Evolutionary conservation across 2,329 filamentous ascomycete genomes (phyloP).

Genomic region (Pseudogymnoascus sp.): DNA sequence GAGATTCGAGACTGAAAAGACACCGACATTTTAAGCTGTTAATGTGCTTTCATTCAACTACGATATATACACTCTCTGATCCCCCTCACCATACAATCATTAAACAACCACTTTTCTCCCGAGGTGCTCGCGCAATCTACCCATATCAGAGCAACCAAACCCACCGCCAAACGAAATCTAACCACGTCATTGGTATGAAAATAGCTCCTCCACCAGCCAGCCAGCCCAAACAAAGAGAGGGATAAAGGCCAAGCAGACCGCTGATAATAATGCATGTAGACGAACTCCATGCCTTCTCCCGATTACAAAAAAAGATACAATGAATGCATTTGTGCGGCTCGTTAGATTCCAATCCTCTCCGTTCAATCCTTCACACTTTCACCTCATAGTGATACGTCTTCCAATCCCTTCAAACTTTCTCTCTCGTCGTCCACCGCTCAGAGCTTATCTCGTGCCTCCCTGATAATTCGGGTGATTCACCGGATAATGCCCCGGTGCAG

Average conservation of each 20-base stretch:
- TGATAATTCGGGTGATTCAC: conserved; percentile 8
- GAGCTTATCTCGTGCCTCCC: conserved; percentile 9
- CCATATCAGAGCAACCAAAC: background rate
- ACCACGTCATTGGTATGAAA: background rate
- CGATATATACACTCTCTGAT: background rate
- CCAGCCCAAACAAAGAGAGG: background rate
- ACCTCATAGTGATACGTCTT: background rate
- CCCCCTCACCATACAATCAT: background rate
- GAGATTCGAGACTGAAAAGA: background rate
- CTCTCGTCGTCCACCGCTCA: conserved; percentile 10
- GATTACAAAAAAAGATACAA: conserved; percentile 4
- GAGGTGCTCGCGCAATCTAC: background rate
- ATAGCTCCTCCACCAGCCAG: background rate
- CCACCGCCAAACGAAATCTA: background rate
- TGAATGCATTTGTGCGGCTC: background rate
- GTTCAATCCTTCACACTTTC: background rate
- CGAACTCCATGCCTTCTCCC: background rate
- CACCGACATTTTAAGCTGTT: background rate
- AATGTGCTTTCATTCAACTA: background rate
- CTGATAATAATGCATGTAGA: background rate
- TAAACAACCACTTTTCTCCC: background rate
- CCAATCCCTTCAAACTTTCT: background rate
- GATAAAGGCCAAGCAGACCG: background rate
- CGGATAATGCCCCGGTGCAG: conserved; percentile 11
- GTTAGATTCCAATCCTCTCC: background rate